Evolutionary conservation across 2,329 filamentous ascomycete genomes (phyloP).

Genomic region (Epicoccum sorghinum): DNA sequence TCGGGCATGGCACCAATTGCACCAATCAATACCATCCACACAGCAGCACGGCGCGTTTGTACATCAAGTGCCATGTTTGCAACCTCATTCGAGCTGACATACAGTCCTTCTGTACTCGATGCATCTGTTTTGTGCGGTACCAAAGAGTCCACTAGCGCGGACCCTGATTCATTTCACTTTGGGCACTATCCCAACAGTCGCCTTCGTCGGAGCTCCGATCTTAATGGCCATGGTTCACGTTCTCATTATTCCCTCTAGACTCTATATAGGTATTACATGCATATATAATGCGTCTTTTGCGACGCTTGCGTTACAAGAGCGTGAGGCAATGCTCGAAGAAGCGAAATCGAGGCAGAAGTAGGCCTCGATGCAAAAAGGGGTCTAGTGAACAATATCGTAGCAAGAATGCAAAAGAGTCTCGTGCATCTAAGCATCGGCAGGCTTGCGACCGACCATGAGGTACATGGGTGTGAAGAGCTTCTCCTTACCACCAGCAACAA

Average conservation of each 20-base stretch:
- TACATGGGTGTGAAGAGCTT: conserved; percentile 99
- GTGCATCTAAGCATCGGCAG: conserved; percentile 49
- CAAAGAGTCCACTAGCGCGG: background rate
- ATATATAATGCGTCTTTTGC: conserved; percentile 28
- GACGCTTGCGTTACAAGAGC: conserved; percentile 23
- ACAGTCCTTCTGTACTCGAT: too few species aligned
- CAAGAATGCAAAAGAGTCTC: conserved; percentile 11
- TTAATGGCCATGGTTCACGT: conserved; percentile 19
- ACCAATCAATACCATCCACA: background rate
- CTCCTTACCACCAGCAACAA: conserved; percentile 84
- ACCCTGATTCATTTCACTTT: conserved; percentile 2
- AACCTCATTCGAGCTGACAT: too few species aligned
- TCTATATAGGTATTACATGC: conserved; percentile 34
- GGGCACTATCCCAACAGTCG: conserved; percentile 1
- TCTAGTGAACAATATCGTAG: conserved; percentile 25
- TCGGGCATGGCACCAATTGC: background rate
- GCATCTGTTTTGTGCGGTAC: too few species aligned
- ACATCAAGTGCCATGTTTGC: too few species aligned
- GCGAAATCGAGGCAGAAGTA: conserved; percentile 19
- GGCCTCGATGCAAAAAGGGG: conserved; percentile 20
- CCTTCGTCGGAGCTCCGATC: background rate
- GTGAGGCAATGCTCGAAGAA: conserved; percentile 20
- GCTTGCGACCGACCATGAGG: conserved; percentile 92
- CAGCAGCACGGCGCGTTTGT: too few species aligned
- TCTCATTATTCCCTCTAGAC: conserved; percentile 30